These are phyloP conservation scores for Phytophthora sp. DNA, from an alignment of 352 stramenopile species.

Conservation along the genomic window DNA sequence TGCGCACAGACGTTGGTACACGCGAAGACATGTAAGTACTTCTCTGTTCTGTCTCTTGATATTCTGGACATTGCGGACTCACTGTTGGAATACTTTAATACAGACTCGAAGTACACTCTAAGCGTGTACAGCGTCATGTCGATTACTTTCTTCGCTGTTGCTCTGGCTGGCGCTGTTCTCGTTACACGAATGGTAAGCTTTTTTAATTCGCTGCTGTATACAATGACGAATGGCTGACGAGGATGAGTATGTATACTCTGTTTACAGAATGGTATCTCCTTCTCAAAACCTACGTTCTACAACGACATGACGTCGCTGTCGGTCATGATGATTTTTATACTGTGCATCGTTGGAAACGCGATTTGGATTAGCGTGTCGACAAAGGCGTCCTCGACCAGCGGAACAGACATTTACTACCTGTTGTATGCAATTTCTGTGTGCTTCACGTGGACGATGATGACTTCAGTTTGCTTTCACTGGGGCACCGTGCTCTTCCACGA, in stretches of 20 bases:
- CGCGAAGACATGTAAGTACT: conserved; percentile 60
- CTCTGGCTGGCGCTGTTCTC: conserved; percentile 72
- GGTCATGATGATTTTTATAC: conserved; percentile 73
- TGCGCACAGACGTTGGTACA: conserved; percentile 76
- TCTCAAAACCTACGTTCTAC: conserved; percentile 79
- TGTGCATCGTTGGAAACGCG: conserved; percentile 77
- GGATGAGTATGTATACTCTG: conserved; percentile 4
- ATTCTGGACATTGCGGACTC: conserved; percentile 1
- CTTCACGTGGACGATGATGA: conserved; percentile 89
- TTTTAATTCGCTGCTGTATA: background rate
- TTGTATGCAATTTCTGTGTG: conserved; percentile 68
- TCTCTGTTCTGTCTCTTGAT: conserved; percentile 8
- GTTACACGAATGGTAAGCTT: conserved; percentile 79
- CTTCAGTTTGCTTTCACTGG: conserved; percentile 88
- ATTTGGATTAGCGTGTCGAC: conserved; percentile 84
- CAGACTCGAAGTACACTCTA: conserved; percentile 67
- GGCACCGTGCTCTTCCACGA: conserved; percentile 74
- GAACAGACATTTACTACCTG: conserved; percentile 79
- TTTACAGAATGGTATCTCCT: conserved; percentile 78
- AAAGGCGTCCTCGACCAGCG: conserved; percentile 45
- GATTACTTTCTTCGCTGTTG: conserved; percentile 81
- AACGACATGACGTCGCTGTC: conserved; percentile 87
- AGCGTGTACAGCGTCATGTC: conserved; percentile 91
- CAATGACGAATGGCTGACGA: conserved; percentile 3
- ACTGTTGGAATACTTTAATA: conserved; percentile 13